Evolutionary conservation across 208 protist genomes (phyloP), one percentile per base, ranked within the genome.

Genomic region (Trypanosoma vivax): DNA sequence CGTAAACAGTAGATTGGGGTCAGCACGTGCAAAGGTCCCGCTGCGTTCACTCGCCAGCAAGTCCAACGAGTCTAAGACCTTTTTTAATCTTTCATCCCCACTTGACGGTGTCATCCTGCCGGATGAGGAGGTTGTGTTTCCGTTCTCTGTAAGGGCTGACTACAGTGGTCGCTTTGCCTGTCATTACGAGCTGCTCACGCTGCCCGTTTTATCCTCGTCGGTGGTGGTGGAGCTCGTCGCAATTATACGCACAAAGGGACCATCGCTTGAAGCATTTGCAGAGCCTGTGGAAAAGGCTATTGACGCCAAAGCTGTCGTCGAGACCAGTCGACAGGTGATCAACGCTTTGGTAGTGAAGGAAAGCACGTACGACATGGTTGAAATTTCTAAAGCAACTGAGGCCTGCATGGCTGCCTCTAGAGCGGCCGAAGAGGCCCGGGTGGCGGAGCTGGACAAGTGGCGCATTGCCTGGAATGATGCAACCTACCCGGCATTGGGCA

Each of bases 31-130:
- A 37, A 40, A 42, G 16, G 37, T 55, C 0, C 21, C 23, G 11
- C 70, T 80, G 16, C 85, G 86, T 56, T 25, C 47, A 2, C 42
- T 87, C 34, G 73, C 82, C 1, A 54, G 35, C 11, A 70, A 73
- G 23, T 60, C 65, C 39, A n/a, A 53, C 35, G 19, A 63, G 29
- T 33, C 66, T 2, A 61, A 47, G 28, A 50, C 40, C 23, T 85
- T 75, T 40, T 88, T 93, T 60, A 67, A 60, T 31, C 47, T 93
- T 23, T 82, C 79, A n/a, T 60, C 56, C 48, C 70, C 76, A 11
- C n/a, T 73, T 16, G 83, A 83, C 63, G 86, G 86, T 23, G 82
- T 90, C 7, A 59, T 93, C 16, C 63, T 90, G 18, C 86, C 86
- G 3, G 77, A 58, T 1, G 75, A 79, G 38, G 65, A 60, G 24